Base-by-base conservation (phyloP, 495 filamentous ascomycete genomes). In the Echria macrotheca region DNA sequence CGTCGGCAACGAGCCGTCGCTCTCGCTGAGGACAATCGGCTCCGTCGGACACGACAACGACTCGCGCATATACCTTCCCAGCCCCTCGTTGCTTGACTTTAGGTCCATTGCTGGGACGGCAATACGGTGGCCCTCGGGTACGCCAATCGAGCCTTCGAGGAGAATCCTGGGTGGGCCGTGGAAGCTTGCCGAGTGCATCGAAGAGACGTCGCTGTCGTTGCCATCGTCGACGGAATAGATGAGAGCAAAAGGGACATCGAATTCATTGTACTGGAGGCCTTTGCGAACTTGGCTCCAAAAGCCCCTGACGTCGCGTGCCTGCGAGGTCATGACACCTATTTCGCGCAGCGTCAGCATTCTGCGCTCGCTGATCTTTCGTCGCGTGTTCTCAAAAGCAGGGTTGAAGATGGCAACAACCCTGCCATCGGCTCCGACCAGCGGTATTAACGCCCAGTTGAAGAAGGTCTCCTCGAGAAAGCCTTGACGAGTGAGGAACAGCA, bases 401-500 rank as follows among this genome's bases (percentile, higher is more conserved):
- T 86, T 85, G 53, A 81, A 85, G 1, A 85, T 59, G n/a, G 80
- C 82, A n/a, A 78, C 71, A 18, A 83, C 78, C 6, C 68, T 68
- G 1, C 81, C 82, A 53, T 83, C 76, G 11, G 64, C 68, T 1
- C 81, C 82, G n/a, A 85, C 73, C 37, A 86, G 63, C 9, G 82
- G 82, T 9, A 85, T 80, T 43, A 86, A 76, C 1, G 76, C 78
- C 82, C 82, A 86, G 45, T 76, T 77, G 61, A 86, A 86, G 56
- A 80, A 85, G 0, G 80, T 77, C 60, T 88, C 84, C 62, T 88
- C 84, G 6, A 84, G 53, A 43, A 72, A 83, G 2, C 73, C 74
- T 39, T 79, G 70, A 12, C 84, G 72, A 37, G 69, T 71, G 15
- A 86, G 67, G 56, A 86, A 85, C 3, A 87, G 63, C 40, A 74